phyloP scores from a whole-genome alignment of 495 filamentous ascomycete species.

The Aspergillus panamensis region DNA sequence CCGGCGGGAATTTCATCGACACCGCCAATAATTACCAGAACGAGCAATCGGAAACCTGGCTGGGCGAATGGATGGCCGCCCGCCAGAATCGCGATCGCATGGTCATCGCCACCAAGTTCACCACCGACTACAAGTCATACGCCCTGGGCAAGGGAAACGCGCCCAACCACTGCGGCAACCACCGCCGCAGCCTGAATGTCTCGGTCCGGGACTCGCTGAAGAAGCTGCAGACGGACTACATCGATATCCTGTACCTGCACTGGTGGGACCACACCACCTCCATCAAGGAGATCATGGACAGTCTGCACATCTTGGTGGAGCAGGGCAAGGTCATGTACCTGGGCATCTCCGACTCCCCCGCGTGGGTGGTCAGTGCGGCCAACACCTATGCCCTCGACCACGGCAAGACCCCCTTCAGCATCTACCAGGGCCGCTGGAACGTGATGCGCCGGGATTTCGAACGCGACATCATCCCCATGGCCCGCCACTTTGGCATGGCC shows the following conservation, averaged over 20 bases:
- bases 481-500: slow-evolving; percentile 53
- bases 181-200: slow-evolving; percentile 48
- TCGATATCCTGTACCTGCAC: slow-evolving; percentile 63
- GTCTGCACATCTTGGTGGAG: slow-evolving; percentile 52
- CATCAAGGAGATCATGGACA: slow-evolving; percentile 60
- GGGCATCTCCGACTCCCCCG: slow-evolving; percentile 58
- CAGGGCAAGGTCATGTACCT: slow-evolving; percentile 61
- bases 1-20: slow-evolving; percentile 77
- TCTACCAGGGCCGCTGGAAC: slow-evolving; percentile 66
- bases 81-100: slow-evolving; percentile 54
- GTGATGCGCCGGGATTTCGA: slow-evolving; percentile 51
- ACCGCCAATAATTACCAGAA: slow-evolving; percentile 68
- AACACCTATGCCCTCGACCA: slow-evolving; percentile 58
- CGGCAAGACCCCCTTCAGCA: slow-evolving; percentile 57
- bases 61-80: slow-evolving; percentile 72
- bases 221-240: slow-evolving; percentile 62
- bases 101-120: slow-evolving; percentile 38
- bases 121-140: background rate
- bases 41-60: slow-evolving; percentile 66
- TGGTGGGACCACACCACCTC: slow-evolving; percentile 57
- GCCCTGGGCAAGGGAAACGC: background rate
- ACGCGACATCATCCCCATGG: slow-evolving; percentile 58
- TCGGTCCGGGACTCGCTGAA: slow-evolving; percentile 51
- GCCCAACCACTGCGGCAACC: slow-evolving; percentile 53
- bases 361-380: slow-evolving; percentile 58